Evolutionary conservation across 108 stramenopile genomes (phyloP), one percentile per base, ranked within the genome.

Genomic region (Skeletonema marinoi): DNA sequence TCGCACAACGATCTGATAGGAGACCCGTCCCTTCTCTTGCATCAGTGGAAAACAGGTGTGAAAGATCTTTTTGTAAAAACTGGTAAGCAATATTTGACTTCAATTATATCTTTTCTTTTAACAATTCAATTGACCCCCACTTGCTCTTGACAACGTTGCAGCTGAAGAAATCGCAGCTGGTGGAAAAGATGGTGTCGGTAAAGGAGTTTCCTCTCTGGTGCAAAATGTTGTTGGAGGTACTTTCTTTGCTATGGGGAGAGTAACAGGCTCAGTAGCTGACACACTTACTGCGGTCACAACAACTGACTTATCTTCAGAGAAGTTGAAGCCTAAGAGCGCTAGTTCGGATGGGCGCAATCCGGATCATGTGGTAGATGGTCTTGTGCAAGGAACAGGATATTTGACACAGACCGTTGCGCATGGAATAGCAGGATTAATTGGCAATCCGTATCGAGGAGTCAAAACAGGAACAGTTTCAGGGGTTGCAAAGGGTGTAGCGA

Each of bases 171-270:
- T 83, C 38, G 41, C 62, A 38, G 56, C 82, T 8, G 82, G 82
- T 58, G 82, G 76, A 16, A 70, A 74, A 59, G 73, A 82, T 32
- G 82, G 76, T 32, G 30, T 80, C 54, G 82, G 82, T 19, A 75
- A 66, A 33, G 82, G 82, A 30, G 19, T 80, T 36, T 51, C 63
- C n/a, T 80, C 78, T 5, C 65, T 78, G 48, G 44, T 72, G 1
- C 67, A 79, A 11, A 63, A 83, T 51, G 78, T 78, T 41, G 69
- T 78, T 6, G 78, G 78, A 11, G 78, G 78, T 7, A 69, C 69
- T 30, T 78, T 83, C 58, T 78, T 70, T 29, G 66, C 51, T 3
- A 9, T 39, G 16, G 78, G 74, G 7, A 79, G 79, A 65, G 38
- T 58, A 9, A 66, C 82, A n/a, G 78, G 82, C 2, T 31, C 50